These are phyloP conservation scores for Nicotiana benthamiana DNA, from an alignment of 257 asterid species.

Conservation along the genomic window DNA sequence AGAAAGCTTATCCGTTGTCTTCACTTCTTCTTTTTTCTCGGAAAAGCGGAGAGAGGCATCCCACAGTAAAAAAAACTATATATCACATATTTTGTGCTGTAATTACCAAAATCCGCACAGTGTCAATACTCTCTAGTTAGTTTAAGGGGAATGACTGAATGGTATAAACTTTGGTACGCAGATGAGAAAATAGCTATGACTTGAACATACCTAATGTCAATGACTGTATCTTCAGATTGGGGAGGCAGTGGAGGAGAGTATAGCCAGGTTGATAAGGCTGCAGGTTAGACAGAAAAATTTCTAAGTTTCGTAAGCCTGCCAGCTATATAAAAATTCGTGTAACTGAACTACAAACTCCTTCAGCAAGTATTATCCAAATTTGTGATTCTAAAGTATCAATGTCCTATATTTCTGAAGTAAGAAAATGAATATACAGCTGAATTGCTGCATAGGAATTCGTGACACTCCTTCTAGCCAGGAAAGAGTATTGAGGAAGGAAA, in stretches of 20 bases:
- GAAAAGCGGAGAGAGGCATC: not conserved
- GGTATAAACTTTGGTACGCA: not conserved
- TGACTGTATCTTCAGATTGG: slow-evolving; percentile 31
- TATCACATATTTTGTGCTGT: not conserved
- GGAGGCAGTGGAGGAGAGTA: slow-evolving; percentile 32
- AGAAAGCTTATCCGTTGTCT: not conserved
- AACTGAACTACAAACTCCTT: not conserved
- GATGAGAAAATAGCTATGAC: not conserved
- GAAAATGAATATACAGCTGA: not conserved
- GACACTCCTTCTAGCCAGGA: not conserved
- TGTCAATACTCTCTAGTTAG: not conserved
- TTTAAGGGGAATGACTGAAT: not conserved
- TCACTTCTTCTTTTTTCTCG: not conserved
- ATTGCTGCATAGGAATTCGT: not conserved
- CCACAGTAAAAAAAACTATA: not conserved
- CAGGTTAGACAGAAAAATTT: slow-evolving; percentile 5
- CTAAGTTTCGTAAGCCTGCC: not conserved
- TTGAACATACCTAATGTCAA: slow-evolving; percentile 27
- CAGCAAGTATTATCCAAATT: not conserved
- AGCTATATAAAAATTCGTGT: not conserved
- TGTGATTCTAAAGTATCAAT: not conserved
- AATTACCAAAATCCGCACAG: not conserved
- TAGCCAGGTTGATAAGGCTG: slow-evolving; percentile 47
- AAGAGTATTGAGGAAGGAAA: slow-evolving; percentile 1
- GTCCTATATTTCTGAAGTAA: not conserved